These are phyloP conservation scores for Calocybe indica DNA, from an alignment of 768 basidiomycete genomes.

Conservation along the genomic window DNA sequence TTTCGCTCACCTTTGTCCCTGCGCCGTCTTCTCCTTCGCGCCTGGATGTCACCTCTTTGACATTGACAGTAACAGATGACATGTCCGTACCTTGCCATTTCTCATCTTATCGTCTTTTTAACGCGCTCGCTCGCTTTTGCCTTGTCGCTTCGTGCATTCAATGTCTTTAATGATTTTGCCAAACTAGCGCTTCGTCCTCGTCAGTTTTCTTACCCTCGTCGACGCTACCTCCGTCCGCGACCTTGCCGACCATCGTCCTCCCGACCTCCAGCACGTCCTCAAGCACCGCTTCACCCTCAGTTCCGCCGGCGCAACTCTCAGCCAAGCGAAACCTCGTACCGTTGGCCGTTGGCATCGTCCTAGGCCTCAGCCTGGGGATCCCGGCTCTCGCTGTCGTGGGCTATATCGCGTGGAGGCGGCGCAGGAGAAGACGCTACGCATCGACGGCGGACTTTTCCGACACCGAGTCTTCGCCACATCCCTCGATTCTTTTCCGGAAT, in stretches of 20 bases:
- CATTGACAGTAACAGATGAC: constrained; percentile 28
- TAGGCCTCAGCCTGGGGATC: constrained; percentile 24
- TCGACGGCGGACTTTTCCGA: constrained; percentile 2
- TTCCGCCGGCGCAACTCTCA: constrained; percentile 1
- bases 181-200: constrained; percentile 2
- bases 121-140: neutral
- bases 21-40: constrained; percentile 15
- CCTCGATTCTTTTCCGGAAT: neutral
- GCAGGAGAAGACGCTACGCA: constrained; percentile 10
- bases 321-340: constrained; percentile 9
- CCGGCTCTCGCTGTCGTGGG: constrained; percentile 12
- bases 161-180: neutral
- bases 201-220: constrained; percentile 28
- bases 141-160: neutral
- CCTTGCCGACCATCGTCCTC: constrained; percentile 15
- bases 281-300: constrained; percentile 1
- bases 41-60: constrained; percentile 32
- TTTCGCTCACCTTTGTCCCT: constrained; percentile 35
- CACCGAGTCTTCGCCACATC: constrained; percentile 5
- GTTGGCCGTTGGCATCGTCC: constrained; percentile 19
- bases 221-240: constrained; percentile 28
- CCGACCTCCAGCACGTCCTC: constrained; percentile 6
- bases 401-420: constrained; percentile 18
- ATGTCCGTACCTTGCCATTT: constrained; percentile 20
- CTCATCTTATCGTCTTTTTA: too few relatives aligned